A percentile compares a stretch with the other conserved stretches of the same genome.
Evolutionary conservation across 768 basidiomycete species (phyloP).

Genomic region (Cubamyces sp.): DNA sequence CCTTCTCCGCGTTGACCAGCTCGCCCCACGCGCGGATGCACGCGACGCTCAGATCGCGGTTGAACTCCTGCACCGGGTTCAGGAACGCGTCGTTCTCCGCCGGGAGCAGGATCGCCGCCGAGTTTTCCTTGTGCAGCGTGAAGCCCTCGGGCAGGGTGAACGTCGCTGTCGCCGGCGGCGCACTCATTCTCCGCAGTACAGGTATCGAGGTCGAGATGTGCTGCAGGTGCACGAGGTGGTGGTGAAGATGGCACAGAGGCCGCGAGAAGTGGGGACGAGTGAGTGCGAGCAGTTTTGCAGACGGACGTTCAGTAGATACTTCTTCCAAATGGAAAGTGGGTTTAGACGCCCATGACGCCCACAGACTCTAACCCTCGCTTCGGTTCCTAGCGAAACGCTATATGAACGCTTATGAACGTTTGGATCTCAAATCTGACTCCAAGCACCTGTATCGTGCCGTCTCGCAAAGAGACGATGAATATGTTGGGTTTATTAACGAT

Average conservation of each 20-base stretch:
- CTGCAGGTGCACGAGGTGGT: background rate
- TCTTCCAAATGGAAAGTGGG: background rate
- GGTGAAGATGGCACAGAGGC: conserved; percentile 18
- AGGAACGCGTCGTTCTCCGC: conserved; percentile 84
- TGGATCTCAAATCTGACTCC: too few relatives aligned
- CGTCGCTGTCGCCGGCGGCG: conserved; percentile 24
- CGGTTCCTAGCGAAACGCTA: background rate
- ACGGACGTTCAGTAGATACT: conserved; percentile 7
- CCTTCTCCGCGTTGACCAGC: conserved; percentile 62
- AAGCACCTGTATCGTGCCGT: too few relatives aligned
- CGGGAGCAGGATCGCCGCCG: conserved; percentile 77
- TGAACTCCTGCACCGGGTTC: conserved; percentile 98
- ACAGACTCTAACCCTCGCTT: background rate
- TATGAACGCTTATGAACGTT: too few relatives aligned
- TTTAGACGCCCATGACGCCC: conserved; percentile 5
- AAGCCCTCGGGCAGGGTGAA: conserved; percentile 70
- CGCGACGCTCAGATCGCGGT: conserved; percentile 90
- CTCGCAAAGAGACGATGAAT: too few relatives aligned
- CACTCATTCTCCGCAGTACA: conserved; percentile 14
- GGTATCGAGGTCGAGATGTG: background rate
- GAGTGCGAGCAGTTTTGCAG: conserved; percentile 20
- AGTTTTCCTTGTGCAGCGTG: conserved; percentile 81
- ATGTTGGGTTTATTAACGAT: background rate
- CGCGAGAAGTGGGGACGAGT: background rate
- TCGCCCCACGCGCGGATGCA: conserved; percentile 92